Evolutionary conservation across 768 basidiomycete species (phyloP).

Genomic region (Boletales sp.): DNA sequence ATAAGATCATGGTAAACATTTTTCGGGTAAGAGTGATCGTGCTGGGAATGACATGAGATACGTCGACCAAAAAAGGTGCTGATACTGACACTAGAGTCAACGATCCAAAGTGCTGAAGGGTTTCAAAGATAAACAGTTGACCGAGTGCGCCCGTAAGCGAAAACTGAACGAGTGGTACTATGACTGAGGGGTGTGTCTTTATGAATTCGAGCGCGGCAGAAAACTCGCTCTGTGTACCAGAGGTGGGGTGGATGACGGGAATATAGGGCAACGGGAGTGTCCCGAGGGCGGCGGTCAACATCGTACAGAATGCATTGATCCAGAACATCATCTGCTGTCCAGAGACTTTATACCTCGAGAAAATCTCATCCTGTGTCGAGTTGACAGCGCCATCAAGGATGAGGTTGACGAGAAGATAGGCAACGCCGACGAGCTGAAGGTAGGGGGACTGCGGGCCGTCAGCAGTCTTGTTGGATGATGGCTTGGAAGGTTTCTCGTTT

Average conservation of each 20-base stretch:
- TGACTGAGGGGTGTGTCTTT: conserved; percentile 67
- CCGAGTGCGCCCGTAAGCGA: conserved; percentile 90
- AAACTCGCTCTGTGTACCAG: conserved; percentile 60
- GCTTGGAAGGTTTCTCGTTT: conserved; percentile 43
- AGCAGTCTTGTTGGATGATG: conserved; percentile 31
- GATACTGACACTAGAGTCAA: conserved; percentile 78
- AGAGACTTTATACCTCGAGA: conserved; percentile 64
- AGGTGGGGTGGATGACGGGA: conserved; percentile 73
- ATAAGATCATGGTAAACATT: conserved; percentile 96
- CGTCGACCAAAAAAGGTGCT: neutral
- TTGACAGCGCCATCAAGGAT: conserved; percentile 91
- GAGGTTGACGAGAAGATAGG: conserved; percentile 81
- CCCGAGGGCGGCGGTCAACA: conserved; percentile 65
- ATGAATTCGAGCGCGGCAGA: conserved; percentile 70
- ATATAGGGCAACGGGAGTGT: conserved; percentile 76
- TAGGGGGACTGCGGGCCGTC: conserved; percentile 36
- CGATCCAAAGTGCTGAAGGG: conserved; percentile 86
- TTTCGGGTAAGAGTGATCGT: conserved; percentile 96
- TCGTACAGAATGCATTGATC: conserved; percentile 87
- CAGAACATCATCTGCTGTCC: conserved; percentile 99
- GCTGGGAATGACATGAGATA: conserved; percentile 35
- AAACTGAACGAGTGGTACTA: conserved; percentile 75
- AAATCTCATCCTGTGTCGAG: conserved; percentile 96
- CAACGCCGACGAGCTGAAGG: conserved; percentile 65
- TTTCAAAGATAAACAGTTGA: conserved; percentile 97